These are phyloP conservation scores for Cyclotella distinguenda DNA, from an alignment of 108 stramenopile species.

Conservation along the genomic window DNA sequence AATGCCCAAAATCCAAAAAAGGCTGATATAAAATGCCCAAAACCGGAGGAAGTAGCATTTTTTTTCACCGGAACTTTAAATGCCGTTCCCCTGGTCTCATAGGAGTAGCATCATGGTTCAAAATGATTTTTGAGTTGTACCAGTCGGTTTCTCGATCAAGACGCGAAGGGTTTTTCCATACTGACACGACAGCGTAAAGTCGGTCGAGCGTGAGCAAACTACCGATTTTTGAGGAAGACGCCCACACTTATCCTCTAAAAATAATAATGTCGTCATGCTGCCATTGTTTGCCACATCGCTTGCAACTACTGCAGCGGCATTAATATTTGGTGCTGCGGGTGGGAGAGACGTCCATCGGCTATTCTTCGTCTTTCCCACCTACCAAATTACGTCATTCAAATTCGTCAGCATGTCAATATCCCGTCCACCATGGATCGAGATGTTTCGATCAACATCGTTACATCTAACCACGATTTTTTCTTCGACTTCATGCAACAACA, in stretches of 20 bases:
- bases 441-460: neutral
- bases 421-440: neutral
- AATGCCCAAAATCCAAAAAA: no score
- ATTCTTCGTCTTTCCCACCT: constrained; percentile 14
- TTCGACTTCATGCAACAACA: neutral
- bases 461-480: neutral
- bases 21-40: no score
- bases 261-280: neutral
- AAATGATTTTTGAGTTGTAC: no score
- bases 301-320: constrained; percentile 1
- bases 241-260: neutral
- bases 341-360: neutral
- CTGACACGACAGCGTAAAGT: no score
- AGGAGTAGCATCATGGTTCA: no score
- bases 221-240: no score
- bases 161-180: no score
- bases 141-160: no score
- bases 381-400: constrained; percentile 4
- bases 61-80: no score
- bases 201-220: no score
- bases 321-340: constrained; percentile 5
- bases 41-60: no score
- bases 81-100: no score
- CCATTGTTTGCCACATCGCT: constrained; percentile 4
- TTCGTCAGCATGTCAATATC: constrained; percentile 1